phyloP scores from a whole-genome alignment of 352 stramenopile genomes.

The Pythium sp. region DNA sequence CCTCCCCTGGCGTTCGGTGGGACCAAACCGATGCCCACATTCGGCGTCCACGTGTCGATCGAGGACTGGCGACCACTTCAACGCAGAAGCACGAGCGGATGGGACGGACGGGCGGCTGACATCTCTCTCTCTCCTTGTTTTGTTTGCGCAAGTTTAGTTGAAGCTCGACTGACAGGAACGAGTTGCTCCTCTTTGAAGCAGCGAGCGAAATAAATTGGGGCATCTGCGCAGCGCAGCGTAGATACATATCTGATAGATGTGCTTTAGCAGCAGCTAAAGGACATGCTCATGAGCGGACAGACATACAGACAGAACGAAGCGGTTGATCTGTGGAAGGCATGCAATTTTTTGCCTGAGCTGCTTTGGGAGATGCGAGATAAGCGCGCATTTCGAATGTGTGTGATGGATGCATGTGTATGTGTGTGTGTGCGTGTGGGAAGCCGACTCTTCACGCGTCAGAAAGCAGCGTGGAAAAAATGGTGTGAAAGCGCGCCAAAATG shows the following conservation, averaged over 20 bases:
- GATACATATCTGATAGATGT: neutral
- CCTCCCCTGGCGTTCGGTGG: too few relatives aligned
- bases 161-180: neutral
- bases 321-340: neutral
- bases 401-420: neutral
- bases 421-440: neutral
- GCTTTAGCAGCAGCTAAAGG: neutral
- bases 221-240: neutral
- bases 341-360: neutral
- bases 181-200: neutral
- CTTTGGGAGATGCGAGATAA: neutral
- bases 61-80: neutral
- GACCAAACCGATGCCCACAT: neutral
- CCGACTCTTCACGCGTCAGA: neutral
- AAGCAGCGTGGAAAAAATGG: neutral
- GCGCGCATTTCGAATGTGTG: neutral
- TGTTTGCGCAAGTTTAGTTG: neutral
- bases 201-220: neutral
- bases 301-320: neutral
- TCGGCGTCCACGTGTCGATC: neutral
- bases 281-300: neutral
- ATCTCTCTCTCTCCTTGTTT: too few relatives aligned
- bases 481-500: neutral
- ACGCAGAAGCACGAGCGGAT: neutral
- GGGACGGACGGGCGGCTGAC: neutral